Base-by-base conservation (phyloP, 2,329 filamentous ascomycete species). In the Didymella arachidicola region DNA sequence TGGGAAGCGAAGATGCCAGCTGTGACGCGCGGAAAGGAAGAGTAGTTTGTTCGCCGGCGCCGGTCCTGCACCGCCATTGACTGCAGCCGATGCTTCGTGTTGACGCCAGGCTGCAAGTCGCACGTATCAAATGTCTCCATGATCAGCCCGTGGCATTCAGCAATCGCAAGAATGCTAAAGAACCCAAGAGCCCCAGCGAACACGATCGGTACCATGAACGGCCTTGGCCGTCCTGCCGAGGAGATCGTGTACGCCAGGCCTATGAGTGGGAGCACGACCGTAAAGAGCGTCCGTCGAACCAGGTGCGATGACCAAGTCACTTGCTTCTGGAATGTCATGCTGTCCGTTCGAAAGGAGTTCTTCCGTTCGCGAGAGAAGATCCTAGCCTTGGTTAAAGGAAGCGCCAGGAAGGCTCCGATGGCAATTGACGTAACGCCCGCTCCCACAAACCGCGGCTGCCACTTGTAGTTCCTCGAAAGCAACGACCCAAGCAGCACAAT, bases 51-150 rank as follows among this genome's bases (percentile, higher is more conserved):
- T 34, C 84, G 77, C 45, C 84, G 81, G 32, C 79, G 72, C 18
- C 77, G 72, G 29, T 78, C 77, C 22, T 77, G 74, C 14, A 78
- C 75, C 4, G 79, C 77, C 71, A 83, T 77, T 53, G 66, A 81
- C 70, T 81, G 67, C 19, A 81, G 68, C 0, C 81, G 77, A 65
- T 83, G 81, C 26, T 68, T 72, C 27, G 78, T 81, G 55, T 84
- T 89, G 80, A 89, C 88, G 11, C 89, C 88, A 2, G 89, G 87
- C 65, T 90, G 89, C 4, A 93, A 80, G 73, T 93, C 91, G 39
- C 88, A 91, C n/a, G 87, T 90, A 72, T 93, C 91, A 73, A 89
- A 93, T 0, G 87, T 88, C 71, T 93, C 90, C 90, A 93, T 93
- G 71, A 93, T 84, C 30, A 93, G 78, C 0, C 90, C 89, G 63